These are phyloP conservation scores for Labyrinthula sp. DNA, from an alignment of 352 stramenopile species.

Conservation along the genomic window DNA sequence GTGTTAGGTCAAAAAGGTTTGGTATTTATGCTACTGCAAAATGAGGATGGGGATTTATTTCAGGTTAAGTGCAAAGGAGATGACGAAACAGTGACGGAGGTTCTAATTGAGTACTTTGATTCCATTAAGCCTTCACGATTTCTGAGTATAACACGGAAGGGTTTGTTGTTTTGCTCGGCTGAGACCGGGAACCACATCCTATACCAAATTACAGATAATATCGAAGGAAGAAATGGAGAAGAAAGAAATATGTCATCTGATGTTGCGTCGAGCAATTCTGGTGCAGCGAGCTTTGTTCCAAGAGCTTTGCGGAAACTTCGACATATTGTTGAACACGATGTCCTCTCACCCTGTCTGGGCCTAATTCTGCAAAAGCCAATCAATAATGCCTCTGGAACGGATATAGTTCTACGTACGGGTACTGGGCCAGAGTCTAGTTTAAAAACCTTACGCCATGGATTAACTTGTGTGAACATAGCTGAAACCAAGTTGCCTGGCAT, in stretches of 20 bases:
- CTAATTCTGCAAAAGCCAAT: constrained; percentile 60
- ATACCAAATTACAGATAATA: constrained; percentile 35
- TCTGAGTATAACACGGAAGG: constrained; percentile 90
- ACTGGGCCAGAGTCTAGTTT: constrained; percentile 71
- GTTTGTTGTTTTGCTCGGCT: constrained; percentile 78
- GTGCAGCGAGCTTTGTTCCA: constrained; percentile 43
- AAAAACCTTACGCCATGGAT: constrained; percentile 76
- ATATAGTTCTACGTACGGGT: constrained; percentile 86
- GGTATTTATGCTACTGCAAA: constrained; percentile 93
- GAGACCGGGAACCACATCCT: constrained; percentile 94
- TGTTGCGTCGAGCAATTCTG: background rate
- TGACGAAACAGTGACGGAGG: constrained; percentile 36
- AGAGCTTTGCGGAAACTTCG: constrained; percentile 52
- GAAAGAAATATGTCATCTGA: background rate
- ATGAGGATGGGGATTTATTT: constrained; percentile 91
- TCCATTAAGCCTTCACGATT: constrained; percentile 62
- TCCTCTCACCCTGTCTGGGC: constrained; percentile 74
- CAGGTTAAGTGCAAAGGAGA: constrained; percentile 79
- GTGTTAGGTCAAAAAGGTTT: constrained; percentile 36
- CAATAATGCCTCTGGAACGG: constrained; percentile 66
- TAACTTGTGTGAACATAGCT: constrained; percentile 83
- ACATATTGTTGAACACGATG: constrained; percentile 47
- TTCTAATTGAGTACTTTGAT: constrained; percentile 64
- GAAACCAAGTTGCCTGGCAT: constrained; percentile 77
- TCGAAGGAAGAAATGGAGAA: background rate